Conservation (phyloP, 495 filamentous ascomycete species). For the Glarea lozoyensis region DNA sequence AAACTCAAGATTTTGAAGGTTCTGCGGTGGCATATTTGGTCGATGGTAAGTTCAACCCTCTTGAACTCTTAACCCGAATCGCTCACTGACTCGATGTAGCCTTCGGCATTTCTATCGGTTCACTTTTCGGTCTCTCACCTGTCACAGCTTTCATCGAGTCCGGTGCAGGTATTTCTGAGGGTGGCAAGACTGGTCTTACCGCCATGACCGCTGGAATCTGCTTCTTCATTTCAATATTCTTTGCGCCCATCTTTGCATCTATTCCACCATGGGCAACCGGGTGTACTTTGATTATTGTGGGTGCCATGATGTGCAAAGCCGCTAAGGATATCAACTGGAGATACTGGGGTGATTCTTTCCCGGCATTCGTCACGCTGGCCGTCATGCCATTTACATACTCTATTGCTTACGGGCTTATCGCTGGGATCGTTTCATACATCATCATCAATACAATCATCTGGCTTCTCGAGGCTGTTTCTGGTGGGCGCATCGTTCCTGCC, state of each 20-base stretch:
- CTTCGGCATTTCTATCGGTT: constrained; percentile 65
- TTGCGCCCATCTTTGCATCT: constrained; percentile 76
- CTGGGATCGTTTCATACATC: constrained; percentile 64
- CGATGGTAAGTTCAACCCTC: no score
- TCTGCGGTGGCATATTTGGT: constrained; percentile 70
- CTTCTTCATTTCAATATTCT: constrained; percentile 83
- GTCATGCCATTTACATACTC: constrained; percentile 78
- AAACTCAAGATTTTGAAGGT: constrained; percentile 70
- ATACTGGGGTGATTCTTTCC: constrained; percentile 68
- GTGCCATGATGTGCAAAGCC: constrained; percentile 69
- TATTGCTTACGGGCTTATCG: constrained; percentile 61
- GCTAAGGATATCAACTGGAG: constrained; percentile 76
- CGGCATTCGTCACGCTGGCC: constrained; percentile 70
- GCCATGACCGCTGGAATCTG: constrained; percentile 64
- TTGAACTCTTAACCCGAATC: no score
- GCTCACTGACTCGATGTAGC: no score
- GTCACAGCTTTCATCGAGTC: constrained; percentile 83
- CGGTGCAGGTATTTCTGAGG: constrained; percentile 77
- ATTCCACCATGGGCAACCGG: constrained; percentile 82
- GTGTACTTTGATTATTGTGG: constrained; percentile 71
- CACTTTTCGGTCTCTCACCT: constrained; percentile 62
- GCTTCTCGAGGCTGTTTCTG: constrained; percentile 51
- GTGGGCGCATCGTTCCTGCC: constrained; percentile 60
- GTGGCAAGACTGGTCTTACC: constrained; percentile 72
- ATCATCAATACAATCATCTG: constrained; percentile 56